Conservation (phyloP, 805 yeast species). For the Jamesozyma gamospora region DNA sequence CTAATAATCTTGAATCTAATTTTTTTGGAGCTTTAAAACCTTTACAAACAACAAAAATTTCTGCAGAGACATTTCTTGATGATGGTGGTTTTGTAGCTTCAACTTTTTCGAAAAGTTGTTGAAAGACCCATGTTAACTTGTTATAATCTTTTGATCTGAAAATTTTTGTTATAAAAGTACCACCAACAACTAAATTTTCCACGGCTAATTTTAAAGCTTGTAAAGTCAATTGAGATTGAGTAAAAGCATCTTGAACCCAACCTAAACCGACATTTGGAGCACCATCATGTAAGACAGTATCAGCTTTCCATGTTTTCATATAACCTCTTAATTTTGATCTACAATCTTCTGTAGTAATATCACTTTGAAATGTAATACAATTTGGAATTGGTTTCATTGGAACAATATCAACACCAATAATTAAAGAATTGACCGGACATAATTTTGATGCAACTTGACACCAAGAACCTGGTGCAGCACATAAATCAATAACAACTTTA, state of each 20-base stretch:
- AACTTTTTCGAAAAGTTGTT: conserved; percentile 88
- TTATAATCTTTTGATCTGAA: conserved; percentile 98
- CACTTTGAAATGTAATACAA: conserved; percentile 88
- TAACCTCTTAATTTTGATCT: conserved; percentile 88
- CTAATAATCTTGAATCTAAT: conserved; percentile 84
- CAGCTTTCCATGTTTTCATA: conserved; percentile 98
- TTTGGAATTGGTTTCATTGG: conserved; percentile 96
- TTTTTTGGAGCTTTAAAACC: conserved; percentile 95
- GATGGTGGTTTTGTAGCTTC: conserved; percentile 99
- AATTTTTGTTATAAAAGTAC: conserved; percentile 91
- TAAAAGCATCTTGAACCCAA: conserved; percentile 99
- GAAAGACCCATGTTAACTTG: conserved; percentile 94
- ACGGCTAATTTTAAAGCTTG: conserved; percentile 91
- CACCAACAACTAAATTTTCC: conserved; percentile 83
- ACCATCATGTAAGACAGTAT: conserved; percentile 97
- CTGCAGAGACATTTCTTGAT: conserved; percentile 98
- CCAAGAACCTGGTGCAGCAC: conserved; percentile 99
- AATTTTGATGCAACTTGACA: conserved; percentile 95
- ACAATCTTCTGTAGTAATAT: conserved; percentile 97
- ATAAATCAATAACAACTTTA: conserved; percentile 90
- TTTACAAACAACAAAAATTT: conserved; percentile 92
- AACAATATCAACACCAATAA: conserved; percentile 97
- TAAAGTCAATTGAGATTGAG: conserved; percentile 90
- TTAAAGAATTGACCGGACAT: conserved; percentile 86
- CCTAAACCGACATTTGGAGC: conserved; percentile 99